Evolutionary conservation across 441 rosid genomes (phyloP).

Genomic region (Arabidopsis hybrid): DNA sequence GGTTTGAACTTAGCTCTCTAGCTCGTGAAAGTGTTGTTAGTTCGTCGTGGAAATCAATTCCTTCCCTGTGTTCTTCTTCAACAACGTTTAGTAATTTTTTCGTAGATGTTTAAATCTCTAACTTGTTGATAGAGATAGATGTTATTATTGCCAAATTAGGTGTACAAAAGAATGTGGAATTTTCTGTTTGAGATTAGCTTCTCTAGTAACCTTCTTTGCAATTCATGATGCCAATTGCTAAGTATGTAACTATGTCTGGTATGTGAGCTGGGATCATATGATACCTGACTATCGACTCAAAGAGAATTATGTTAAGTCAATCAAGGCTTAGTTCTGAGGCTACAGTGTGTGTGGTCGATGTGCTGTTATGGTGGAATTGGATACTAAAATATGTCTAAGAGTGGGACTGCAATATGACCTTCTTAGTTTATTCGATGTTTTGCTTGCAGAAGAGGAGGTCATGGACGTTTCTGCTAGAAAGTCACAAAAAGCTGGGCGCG

Average conservation of each 20-base stretch:
- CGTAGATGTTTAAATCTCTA: background rate
- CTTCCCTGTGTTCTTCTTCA: background rate
- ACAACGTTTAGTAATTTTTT: background rate
- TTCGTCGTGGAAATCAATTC: constrained; percentile 12
- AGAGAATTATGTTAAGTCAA: background rate
- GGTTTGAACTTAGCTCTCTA: constrained; percentile 22
- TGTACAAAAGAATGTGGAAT: constrained; percentile 2
- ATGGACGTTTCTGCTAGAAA: constrained; percentile 64
- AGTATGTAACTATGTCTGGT: background rate
- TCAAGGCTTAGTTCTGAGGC: constrained; percentile 19
- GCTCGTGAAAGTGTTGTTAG: constrained; percentile 8
- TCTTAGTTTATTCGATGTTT: constrained; percentile 13
- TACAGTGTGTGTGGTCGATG: background rate
- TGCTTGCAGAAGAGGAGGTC: constrained; percentile 45
- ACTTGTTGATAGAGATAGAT: background rate
- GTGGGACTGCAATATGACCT: background rate
- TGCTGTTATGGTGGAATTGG: constrained; percentile 18
- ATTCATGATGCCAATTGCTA: background rate
- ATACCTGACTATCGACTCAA: background rate
- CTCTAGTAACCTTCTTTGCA: background rate
- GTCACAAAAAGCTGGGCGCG: constrained; percentile 87
- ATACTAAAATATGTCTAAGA: constrained; percentile 1
- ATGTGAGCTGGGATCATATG: constrained; percentile 12
- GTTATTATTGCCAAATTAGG: constrained; percentile 4
- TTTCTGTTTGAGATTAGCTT: constrained; percentile 6